Conservation (phyloP, 495 filamentous ascomycete genomes). For the Elaphomyces granulatus region DNA sequence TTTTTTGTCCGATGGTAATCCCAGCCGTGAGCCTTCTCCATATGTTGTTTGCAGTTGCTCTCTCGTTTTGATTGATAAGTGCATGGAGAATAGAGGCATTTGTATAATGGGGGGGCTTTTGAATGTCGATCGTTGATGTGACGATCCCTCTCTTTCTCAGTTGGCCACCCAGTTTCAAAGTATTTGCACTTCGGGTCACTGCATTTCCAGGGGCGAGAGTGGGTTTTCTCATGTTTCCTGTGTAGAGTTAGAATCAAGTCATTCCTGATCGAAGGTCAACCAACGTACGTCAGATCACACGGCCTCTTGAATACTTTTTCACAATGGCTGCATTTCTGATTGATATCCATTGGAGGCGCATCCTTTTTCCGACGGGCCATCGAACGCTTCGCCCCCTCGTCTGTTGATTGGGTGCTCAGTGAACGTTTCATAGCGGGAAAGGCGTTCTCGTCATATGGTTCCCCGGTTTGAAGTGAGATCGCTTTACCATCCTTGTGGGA, state of each 20-base stretch:
- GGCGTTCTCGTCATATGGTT: neutral
- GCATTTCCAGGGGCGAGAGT: conserved; percentile 92
- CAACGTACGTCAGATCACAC: conserved; percentile 58
- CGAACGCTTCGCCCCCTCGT: conserved; percentile 66
- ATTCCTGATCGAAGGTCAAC: neutral
- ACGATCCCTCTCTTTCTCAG: conserved; percentile 91
- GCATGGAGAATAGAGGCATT: conserved; percentile 75
- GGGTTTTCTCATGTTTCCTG: conserved; percentile 91
- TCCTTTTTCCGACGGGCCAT: conserved; percentile 87
- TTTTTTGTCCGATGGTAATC: conserved; percentile 81
- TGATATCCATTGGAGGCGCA: conserved; percentile 52
- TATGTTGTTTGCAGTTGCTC: conserved; percentile 98
- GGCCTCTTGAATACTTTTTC: conserved; percentile 85
- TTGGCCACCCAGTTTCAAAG: conserved; percentile 76
- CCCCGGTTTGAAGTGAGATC: conserved; percentile 39
- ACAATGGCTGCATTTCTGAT: conserved; percentile 63
- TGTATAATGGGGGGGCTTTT: conserved; percentile 54
- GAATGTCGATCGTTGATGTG: conserved; percentile 95
- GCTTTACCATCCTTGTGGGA: conserved; percentile 61
- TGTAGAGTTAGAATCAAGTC: conserved; percentile 11
- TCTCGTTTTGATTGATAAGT: conserved; percentile 89
- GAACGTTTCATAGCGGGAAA: conserved; percentile 44
- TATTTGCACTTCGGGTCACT: conserved; percentile 69
- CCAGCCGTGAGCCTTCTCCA: conserved; percentile 96
- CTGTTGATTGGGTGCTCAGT: conserved; percentile 39